These are phyloP conservation scores for Ophiosphaerella narmari DNA, from an alignment of 2,329 filamentous ascomycete genomes.

Conservation along the genomic window DNA sequence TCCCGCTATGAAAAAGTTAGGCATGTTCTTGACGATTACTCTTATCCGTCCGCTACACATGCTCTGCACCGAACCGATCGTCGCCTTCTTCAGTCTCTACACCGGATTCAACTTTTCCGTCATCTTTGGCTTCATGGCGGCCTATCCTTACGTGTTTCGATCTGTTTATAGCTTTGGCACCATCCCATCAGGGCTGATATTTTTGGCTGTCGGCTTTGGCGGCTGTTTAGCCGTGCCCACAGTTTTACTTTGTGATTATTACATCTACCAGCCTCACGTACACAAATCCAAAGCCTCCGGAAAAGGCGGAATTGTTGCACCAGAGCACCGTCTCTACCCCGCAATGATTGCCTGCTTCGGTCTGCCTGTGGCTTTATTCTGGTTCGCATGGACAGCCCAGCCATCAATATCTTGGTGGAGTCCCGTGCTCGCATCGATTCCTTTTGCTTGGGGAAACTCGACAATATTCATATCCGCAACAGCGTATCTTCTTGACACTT, in stretches of 20 bases:
- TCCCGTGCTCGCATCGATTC: constrained; percentile 40
- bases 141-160: constrained; percentile 27
- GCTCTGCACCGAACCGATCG: constrained; percentile 34
- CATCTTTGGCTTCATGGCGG: constrained; percentile 31
- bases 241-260: constrained; percentile 31
- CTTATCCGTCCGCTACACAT: constrained; percentile 53
- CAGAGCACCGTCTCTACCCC: constrained; percentile 7
- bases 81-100: constrained; percentile 20
- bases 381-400: constrained; percentile 15
- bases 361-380: constrained; percentile 9
- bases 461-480: constrained; percentile 52
- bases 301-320: neutral
- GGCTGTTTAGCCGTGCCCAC: constrained; percentile 15
- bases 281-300: constrained; percentile 31
- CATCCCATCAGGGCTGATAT: constrained; percentile 9
- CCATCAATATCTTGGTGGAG: constrained; percentile 42
- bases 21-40: neutral
- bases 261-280: constrained; percentile 30
- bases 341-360: constrained; percentile 7
- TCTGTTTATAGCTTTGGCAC: constrained; percentile 16
- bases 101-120: constrained; percentile 30
- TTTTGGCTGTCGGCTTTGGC: constrained; percentile 27
- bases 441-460: constrained; percentile 46
- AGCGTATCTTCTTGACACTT: constrained; percentile 53
- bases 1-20: constrained; percentile 32